These are phyloP conservation scores for Schwanniomyces sp. DNA, from an alignment of 805 yeast genomes.

Conservation along the genomic window DNA sequence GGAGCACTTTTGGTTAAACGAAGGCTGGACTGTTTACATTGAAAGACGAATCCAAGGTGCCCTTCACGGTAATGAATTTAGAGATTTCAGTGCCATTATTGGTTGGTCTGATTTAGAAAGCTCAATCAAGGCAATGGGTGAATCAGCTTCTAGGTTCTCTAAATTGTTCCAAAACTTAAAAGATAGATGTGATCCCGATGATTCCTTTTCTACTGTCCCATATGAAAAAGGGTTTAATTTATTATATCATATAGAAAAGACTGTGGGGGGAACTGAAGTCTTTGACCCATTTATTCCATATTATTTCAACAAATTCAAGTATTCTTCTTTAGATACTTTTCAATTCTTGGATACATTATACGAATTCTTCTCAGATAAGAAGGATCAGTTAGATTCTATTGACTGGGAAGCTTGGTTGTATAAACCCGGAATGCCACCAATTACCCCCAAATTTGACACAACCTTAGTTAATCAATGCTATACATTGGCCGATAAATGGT, in stretches of 20 bases:
- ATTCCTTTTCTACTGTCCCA: constrained; percentile 83
- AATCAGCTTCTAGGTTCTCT: constrained; percentile 49
- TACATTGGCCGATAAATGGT: constrained; percentile 67
- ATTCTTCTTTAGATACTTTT: constrained; percentile 74
- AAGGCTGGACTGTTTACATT: constrained; percentile 93
- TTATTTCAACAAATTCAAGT: constrained; percentile 70
- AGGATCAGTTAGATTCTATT: constrained; percentile 57
- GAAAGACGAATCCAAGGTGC: constrained; percentile 81
- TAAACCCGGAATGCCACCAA: constrained; percentile 84
- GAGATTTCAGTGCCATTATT: constrained; percentile 81
- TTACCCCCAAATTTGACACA: constrained; percentile 76
- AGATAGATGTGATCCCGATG: constrained; percentile 80
- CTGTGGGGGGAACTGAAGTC: constrained; percentile 59
- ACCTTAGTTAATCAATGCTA: constrained; percentile 73
- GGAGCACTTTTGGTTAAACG: constrained; percentile 94
- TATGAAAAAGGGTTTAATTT: constrained; percentile 89
- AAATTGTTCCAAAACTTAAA: constrained; percentile 70
- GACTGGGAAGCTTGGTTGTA: constrained; percentile 88
- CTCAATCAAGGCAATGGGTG: constrained; percentile 65
- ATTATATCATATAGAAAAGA: constrained; percentile 68
- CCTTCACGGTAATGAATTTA: constrained; percentile 72
- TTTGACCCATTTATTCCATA: constrained; percentile 81
- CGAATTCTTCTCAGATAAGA: constrained; percentile 55
- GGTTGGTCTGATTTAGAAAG: constrained; percentile 85
- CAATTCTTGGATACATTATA: constrained; percentile 76